Conservation (phyloP, 1,284 basidiomycete genomes). For the Naganishia cerealis region DNA sequence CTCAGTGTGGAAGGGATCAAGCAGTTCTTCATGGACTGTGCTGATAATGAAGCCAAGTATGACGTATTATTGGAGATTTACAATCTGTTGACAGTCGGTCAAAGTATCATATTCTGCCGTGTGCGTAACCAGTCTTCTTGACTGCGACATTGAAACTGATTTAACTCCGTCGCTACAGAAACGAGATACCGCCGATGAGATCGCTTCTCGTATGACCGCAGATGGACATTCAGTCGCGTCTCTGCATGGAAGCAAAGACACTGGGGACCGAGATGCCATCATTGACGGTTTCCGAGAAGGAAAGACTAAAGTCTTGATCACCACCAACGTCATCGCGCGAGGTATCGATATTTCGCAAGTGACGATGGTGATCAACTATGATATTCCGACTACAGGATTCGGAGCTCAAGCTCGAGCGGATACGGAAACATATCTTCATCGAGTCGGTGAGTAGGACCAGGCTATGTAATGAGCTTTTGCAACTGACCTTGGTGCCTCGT, state of each 20-base stretch:
- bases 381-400: constrained; percentile 75
- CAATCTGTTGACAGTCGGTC: constrained; percentile 86
- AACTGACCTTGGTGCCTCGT: background rate
- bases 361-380: constrained; percentile 99
- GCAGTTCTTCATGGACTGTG: constrained; percentile 97
- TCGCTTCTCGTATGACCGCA: constrained; percentile 81
- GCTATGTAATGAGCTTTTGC: background rate
- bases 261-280: constrained; percentile 80
- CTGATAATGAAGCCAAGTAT: constrained; percentile 86
- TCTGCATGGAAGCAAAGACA: constrained; percentile 90
- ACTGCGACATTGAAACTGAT: constrained; percentile 1
- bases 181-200: constrained; percentile 87
- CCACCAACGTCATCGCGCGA: constrained; percentile 96
- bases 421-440: constrained; percentile 95
- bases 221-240: constrained; percentile 97
- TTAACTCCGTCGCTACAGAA: constrained; percentile 57
- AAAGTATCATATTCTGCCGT: constrained; percentile 95
- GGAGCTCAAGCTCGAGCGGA: constrained; percentile 64
- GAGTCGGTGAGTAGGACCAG: constrained; percentile 71
- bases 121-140: constrained; percentile 54
- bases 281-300: constrained; percentile 96
- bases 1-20: constrained; percentile 91
- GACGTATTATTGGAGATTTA: constrained; percentile 91
- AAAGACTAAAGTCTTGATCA: constrained; percentile 94
- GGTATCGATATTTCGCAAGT: constrained; percentile 99